Percentiles rank a stretch among this genome's conserved stretches.
These are phyloP conservation scores for Ogataea allantospora DNA, from an alignment of 805 yeast species.

Conservation along the genomic window DNA sequence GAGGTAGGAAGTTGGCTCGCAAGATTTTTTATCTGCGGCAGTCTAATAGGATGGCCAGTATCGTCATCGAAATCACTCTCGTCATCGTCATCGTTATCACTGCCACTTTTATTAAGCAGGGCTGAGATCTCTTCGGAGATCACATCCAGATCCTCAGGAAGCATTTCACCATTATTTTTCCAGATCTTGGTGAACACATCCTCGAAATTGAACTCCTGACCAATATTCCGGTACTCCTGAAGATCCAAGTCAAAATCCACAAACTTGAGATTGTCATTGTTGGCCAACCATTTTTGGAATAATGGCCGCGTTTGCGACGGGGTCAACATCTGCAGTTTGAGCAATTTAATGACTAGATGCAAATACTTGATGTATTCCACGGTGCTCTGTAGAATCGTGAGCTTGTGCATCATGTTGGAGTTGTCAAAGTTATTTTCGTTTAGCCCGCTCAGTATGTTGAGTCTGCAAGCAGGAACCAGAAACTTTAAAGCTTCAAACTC, in stretches of 20 bases:
- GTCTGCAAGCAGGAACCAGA: conserved; percentile 75
- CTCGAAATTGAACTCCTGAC: conserved; percentile 52
- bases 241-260: conserved; percentile 56
- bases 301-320: conserved; percentile 24
- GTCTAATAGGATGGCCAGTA: background rate
- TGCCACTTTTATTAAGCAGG: conserved; percentile 3
- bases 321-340: conserved; percentile 42
- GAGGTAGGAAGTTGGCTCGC: background rate
- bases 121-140: conserved; percentile 23
- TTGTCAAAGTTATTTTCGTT: conserved; percentile 31
- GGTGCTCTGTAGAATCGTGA: conserved; percentile 77
- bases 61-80: background rate
- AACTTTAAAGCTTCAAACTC: conserved; percentile 80
- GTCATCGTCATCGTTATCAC: background rate
- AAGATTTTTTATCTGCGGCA: background rate
- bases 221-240: conserved; percentile 58
- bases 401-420: conserved; percentile 59
- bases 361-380: conserved; percentile 76
- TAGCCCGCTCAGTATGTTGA: conserved; percentile 35
- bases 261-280: conserved; percentile 44
- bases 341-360: conserved; percentile 54
- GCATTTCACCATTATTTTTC: conserved; percentile 30
- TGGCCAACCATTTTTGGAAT: conserved; percentile 29
- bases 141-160: conserved; percentile 27
- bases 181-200: conserved; percentile 31